Conservation (phyloP, 768 basidiomycete species). For the Boletus subparvulus region DNA sequence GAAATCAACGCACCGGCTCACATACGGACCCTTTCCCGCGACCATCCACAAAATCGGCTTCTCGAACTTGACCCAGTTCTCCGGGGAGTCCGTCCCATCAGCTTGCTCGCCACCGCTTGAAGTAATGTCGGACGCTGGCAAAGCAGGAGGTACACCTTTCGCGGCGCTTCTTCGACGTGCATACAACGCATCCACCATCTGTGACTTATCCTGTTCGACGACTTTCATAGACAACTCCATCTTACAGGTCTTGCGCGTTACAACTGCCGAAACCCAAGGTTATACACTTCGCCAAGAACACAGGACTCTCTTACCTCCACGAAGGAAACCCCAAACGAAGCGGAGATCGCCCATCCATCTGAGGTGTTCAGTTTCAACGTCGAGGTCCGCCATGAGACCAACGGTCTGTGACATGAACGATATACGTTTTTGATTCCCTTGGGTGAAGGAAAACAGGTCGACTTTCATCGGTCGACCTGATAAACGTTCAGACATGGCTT, state of each 20-base stretch:
- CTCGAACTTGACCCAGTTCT: slow-evolving; percentile 71
- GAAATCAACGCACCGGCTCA: slow-evolving; percentile 48
- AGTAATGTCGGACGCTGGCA: slow-evolving; percentile 11
- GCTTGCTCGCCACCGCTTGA: slow-evolving; percentile 12
- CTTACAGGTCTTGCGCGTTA: slow-evolving; percentile 62
- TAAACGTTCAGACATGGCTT: background rate
- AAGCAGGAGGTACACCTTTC: slow-evolving; percentile 8
- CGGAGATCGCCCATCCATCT: slow-evolving; percentile 86
- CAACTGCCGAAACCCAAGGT: slow-evolving; percentile 40
- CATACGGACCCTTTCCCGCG: slow-evolving; percentile 79
- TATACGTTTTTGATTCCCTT: slow-evolving; percentile 57
- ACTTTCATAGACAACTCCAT: slow-evolving; percentile 70
- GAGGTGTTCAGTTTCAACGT: slow-evolving; percentile 79
- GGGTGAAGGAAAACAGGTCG: slow-evolving; percentile 76
- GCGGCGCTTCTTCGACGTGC: slow-evolving; percentile 34
- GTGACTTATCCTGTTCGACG: slow-evolving; percentile 65
- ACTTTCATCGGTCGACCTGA: slow-evolving; percentile 70
- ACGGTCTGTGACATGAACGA: slow-evolving; percentile 84
- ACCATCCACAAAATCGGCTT: slow-evolving; percentile 68
- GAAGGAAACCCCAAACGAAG: slow-evolving; percentile 70
- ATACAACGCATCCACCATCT: slow-evolving; percentile 58
- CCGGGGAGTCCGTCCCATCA: slow-evolving; percentile 35
- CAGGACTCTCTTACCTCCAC: slow-evolving; percentile 50
- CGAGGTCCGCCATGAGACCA: slow-evolving; percentile 84
- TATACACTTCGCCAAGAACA: background rate